phyloP scores from a whole-genome alignment of 1,139 yeast species.

The Yarrowia galli region DNA sequence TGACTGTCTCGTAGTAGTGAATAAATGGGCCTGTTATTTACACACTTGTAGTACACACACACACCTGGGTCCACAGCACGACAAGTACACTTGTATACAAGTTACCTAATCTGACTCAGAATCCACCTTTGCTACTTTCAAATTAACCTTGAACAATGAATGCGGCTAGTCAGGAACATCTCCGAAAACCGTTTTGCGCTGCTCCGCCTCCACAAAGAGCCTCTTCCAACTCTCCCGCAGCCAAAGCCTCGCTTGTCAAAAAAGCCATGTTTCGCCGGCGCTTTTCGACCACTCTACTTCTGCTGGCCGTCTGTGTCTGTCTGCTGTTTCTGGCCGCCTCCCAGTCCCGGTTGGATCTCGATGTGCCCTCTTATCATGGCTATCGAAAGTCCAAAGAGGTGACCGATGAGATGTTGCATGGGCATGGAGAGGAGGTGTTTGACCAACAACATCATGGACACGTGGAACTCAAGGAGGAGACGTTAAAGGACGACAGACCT shows the following conservation, averaged over 20 bases:
- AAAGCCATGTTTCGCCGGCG: slow-evolving; percentile 16
- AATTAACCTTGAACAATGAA: slow-evolving; percentile 12
- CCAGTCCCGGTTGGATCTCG: slow-evolving; percentile 16
- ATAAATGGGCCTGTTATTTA: too few relatives aligned
- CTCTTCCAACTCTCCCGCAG: neutral
- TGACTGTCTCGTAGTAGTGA: too few relatives aligned
- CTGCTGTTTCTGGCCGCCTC: slow-evolving; percentile 30
- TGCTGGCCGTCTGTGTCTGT: slow-evolving; percentile 5
- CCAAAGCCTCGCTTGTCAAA: neutral
- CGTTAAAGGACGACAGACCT: neutral
- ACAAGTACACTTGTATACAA: too few relatives aligned
- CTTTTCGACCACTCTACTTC: slow-evolving; percentile 3
- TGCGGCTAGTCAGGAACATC: slow-evolving; percentile 15
- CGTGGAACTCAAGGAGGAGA: neutral
- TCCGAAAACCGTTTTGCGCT: too few relatives aligned
- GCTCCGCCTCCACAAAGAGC: neutral
- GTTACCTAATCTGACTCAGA: too few relatives aligned
- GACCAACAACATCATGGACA: neutral
- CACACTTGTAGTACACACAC: too few relatives aligned
- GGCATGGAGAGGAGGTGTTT: neutral
- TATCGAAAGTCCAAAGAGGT: slow-evolving; percentile 8
- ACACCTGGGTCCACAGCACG: too few relatives aligned
- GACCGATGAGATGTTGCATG: slow-evolving; percentile 1
- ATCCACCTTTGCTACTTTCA: too few relatives aligned
- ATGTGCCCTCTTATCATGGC: slow-evolving; percentile 16